Conservation (phyloP, 805 yeast genomes). For the Pichia exigua region DNA sequence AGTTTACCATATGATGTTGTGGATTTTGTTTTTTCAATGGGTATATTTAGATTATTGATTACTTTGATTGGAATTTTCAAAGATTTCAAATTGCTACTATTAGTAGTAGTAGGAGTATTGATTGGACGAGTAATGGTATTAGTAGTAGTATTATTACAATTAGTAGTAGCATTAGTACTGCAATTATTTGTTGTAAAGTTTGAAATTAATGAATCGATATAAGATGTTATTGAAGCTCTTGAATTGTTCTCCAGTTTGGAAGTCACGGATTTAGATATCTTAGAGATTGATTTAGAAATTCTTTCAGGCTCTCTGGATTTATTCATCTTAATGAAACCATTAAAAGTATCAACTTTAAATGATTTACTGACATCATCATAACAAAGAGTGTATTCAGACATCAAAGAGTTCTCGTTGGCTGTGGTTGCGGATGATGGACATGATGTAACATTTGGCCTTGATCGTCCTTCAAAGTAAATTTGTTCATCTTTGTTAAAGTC, state of each 20-base stretch:
- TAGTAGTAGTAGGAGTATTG: neutral
- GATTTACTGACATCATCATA: slow-evolving; percentile 21
- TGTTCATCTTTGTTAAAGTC: slow-evolving; percentile 10
- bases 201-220: neutral
- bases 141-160: neutral
- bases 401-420: neutral
- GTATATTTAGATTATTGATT: neutral
- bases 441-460: neutral
- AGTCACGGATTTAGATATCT: neutral
- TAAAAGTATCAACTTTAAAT: slow-evolving; percentile 23
- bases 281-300: neutral
- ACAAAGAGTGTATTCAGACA: slow-evolving; percentile 22
- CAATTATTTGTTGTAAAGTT: neutral
- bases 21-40: neutral
- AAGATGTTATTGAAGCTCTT: neutral
- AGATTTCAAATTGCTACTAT: neutral
- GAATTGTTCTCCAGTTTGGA: neutral
- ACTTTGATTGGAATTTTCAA: neutral
- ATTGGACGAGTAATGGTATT: neutral
- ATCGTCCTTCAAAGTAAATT: slow-evolving; percentile 25
- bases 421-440: neutral
- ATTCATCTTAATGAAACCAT: slow-evolving; percentile 23
- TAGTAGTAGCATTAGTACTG: neutral
- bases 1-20: slow-evolving; percentile 3
- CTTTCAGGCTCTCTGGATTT: slow-evolving; percentile 25